Percentiles rank a stretch among this genome's conserved stretches.
Conservation (phyloP, 352 stramenopile genomes). For the Phytopythium boreale region DNA sequence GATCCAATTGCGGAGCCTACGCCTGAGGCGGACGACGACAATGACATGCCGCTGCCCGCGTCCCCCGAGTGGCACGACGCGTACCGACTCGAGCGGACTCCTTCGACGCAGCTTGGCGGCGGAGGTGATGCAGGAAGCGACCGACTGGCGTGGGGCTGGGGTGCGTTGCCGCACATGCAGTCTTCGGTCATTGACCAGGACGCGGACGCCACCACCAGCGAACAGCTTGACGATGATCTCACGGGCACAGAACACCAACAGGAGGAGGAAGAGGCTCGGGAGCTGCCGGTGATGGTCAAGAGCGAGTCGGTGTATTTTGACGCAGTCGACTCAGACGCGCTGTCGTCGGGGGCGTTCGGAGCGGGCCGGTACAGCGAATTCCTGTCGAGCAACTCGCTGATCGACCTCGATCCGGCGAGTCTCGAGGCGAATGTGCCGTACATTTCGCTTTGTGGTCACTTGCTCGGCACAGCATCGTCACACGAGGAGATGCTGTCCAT, state of each 20-base stretch:
- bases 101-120: slow-evolving; percentile 1
- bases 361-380: not conserved
- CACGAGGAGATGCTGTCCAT: slow-evolving; percentile 47
- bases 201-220: slow-evolving; percentile 7
- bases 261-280: slow-evolving; percentile 14
- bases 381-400: slow-evolving; percentile 6
- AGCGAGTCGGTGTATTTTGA: slow-evolving; percentile 79
- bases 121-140: slow-evolving; percentile 21
- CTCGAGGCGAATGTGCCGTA: slow-evolving; percentile 38
- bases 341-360: not conserved
- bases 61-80: slow-evolving; percentile 13
- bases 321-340: slow-evolving; percentile 47
- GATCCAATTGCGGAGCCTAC: not conserved
- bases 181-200: slow-evolving; percentile 14
- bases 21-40: not conserved
- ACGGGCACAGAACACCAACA: not conserved
- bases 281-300: slow-evolving; percentile 54
- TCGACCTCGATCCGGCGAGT: slow-evolving; percentile 8
- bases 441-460: slow-evolving; percentile 74
- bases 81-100: slow-evolving; percentile 8
- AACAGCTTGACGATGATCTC: not conserved
- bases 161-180: slow-evolving; percentile 36
- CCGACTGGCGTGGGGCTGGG: slow-evolving; percentile 54
- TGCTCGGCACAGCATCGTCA: slow-evolving; percentile 38
- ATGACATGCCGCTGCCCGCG: not conserved